Conservation (phyloP, 164 flowering plant genomes). For the Vitis labrusca region DNA sequence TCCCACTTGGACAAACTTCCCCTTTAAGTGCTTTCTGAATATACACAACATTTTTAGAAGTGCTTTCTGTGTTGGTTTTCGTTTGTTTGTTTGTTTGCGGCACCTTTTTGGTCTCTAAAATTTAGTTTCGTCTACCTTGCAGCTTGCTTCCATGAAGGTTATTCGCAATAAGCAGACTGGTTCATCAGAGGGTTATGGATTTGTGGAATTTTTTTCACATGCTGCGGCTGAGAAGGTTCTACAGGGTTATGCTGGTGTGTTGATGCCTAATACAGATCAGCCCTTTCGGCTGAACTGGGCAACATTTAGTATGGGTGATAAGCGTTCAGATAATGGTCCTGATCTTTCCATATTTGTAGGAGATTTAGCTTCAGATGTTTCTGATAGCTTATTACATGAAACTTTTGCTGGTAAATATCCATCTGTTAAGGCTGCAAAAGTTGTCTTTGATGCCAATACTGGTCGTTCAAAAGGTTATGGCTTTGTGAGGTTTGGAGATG, state of each 20-base stretch:
- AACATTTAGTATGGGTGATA: constrained; percentile 83
- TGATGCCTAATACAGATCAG: constrained; percentile 88
- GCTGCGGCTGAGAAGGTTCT: constrained; percentile 85
- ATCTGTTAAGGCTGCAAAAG: constrained; percentile 95
- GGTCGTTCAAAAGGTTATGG: constrained; percentile 98
- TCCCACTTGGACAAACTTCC: too few species aligned
- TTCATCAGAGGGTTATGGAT: constrained; percentile 92
- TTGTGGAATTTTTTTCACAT: constrained; percentile 83
- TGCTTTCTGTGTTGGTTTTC: too few species aligned
- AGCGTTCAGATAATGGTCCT: constrained; percentile 74
- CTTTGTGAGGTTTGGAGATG: constrained; percentile 97
- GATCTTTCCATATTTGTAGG: constrained; percentile 97
- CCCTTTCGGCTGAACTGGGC: constrained; percentile 95
- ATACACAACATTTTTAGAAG: too few species aligned
- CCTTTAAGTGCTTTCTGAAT: too few species aligned
- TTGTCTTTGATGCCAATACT: constrained; percentile 90
- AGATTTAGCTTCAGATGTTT: constrained; percentile 92
- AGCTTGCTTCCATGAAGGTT: constrained; percentile 79
- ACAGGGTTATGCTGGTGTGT: constrained; percentile 51
- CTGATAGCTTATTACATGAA: constrained; percentile 80
- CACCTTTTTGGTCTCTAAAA: too few species aligned
- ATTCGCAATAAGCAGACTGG: constrained; percentile 97
- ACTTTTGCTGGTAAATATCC: constrained; percentile 78
- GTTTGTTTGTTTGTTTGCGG: too few species aligned
- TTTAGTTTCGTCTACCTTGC: constrained; percentile 10